A percentile compares a stretch with the other conserved stretches of the same genome.
phyloP scores from a whole-genome alignment of 1,139 yeast genomes.

The Geotrichum aggregatum region DNA sequence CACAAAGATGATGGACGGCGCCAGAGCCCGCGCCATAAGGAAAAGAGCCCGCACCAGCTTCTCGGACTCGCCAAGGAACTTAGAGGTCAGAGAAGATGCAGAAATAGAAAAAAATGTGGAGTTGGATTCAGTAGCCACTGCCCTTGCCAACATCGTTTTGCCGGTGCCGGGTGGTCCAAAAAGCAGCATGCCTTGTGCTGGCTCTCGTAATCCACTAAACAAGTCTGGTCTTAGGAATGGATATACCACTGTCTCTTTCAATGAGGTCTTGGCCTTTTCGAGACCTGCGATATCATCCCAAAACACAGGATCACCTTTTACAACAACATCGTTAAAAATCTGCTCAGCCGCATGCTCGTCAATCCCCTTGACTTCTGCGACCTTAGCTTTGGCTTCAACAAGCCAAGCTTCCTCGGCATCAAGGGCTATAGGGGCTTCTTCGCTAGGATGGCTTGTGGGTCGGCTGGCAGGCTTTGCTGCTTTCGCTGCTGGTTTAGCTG shows the following conservation, averaged over 20 bases:
- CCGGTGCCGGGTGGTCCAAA: slow-evolving; percentile 99
- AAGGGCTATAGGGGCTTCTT: slow-evolving; percentile 19
- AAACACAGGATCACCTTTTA: slow-evolving; percentile 89
- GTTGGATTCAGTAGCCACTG: slow-evolving; percentile 96
- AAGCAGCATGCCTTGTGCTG: slow-evolving; percentile 90
- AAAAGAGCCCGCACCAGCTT: slow-evolving; percentile 88
- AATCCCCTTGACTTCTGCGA: slow-evolving; percentile 19
- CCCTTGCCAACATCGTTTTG: slow-evolving; percentile 94
- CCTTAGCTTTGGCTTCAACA: slow-evolving; percentile 16
- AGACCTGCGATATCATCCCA: slow-evolving; percentile 98
- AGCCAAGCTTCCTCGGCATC: slow-evolving; percentile 31
- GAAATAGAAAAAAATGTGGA: slow-evolving; percentile 91
- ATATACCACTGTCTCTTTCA: slow-evolving; percentile 94
- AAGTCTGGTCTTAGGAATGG: slow-evolving; percentile 93
- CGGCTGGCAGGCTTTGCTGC: background rate
- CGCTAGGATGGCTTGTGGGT: too few relatives aligned
- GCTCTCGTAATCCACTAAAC: slow-evolving; percentile 87
- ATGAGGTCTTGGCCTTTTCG: slow-evolving; percentile 83
- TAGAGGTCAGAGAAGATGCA: slow-evolving; percentile 88
- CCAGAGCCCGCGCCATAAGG: slow-evolving; percentile 73
- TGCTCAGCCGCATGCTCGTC: slow-evolving; percentile 63
- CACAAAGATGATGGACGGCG: slow-evolving; percentile 92
- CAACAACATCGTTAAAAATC: slow-evolving; percentile 84
- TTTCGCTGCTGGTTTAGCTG: background rate
- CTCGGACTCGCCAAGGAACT: slow-evolving; percentile 85